Evolutionary conservation across 73 alveolate species (phyloP).

Genomic region (Stentor roeselii): DNA sequence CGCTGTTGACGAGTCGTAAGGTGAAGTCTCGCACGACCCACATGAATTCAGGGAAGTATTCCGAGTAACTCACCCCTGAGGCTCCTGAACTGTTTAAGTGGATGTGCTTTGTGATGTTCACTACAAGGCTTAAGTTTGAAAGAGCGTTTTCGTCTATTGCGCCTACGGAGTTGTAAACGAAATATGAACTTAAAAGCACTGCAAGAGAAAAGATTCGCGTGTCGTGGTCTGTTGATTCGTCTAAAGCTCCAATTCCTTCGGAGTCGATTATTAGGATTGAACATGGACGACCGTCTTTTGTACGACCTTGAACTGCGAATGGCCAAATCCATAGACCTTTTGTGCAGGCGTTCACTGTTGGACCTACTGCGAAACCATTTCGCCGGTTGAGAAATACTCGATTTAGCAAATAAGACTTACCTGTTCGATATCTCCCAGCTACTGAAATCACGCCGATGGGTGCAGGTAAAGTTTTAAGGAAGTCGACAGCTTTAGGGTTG

Average conservation of each 20-base stretch:
- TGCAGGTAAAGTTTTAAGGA: constrained; percentile 53
- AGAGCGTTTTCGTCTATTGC: constrained; percentile 92
- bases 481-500: not conserved
- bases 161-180: constrained; percentile 92
- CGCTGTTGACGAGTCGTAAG: constrained; percentile 71
- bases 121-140: constrained; percentile 68
- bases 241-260: constrained; percentile 95
- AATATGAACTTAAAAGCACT: constrained; percentile 70
- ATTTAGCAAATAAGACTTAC: constrained; percentile 82
- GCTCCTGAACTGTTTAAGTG: constrained; percentile 44
- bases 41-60: constrained; percentile 90
- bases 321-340: constrained; percentile 99
- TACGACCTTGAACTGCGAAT: constrained; percentile 69
- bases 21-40: constrained; percentile 99
- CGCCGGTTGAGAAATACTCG: constrained; percentile 72
- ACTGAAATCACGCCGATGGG: constrained; percentile 79
- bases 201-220: constrained; percentile 87
- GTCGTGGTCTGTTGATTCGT: constrained; percentile 85
- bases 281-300: constrained; percentile 40
- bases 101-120: constrained; percentile 87
- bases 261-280: constrained; percentile 78
- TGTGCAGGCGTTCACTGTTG: constrained; percentile 84
- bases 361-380: constrained; percentile 82
- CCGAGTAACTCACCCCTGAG: not conserved
- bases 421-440: constrained; percentile 91